phyloP scores from a whole-genome alignment of 495 filamentous ascomycete genomes.

The Aspergillus steynii region DNA sequence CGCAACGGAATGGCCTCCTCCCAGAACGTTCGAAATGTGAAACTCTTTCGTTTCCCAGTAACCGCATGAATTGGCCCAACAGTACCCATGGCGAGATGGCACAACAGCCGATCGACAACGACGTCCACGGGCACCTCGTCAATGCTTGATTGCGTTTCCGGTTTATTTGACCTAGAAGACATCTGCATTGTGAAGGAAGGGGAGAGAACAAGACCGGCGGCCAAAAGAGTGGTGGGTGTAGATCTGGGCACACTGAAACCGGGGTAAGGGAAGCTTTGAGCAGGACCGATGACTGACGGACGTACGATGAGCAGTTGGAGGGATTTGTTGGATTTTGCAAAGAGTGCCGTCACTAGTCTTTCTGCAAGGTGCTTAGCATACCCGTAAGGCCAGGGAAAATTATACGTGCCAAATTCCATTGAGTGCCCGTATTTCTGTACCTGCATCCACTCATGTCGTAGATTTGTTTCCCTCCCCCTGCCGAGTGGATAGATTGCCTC shows the following conservation, averaged over 20 bases:
- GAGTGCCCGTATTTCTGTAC: constrained; percentile 7
- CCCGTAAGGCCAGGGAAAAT: constrained; percentile 24
- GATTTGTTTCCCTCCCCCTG: neutral
- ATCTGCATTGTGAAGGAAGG: neutral
- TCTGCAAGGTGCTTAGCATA: constrained; percentile 28
- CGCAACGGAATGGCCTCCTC: constrained; percentile 10
- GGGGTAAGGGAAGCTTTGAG: constrained; percentile 17
- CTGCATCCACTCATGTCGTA: constrained; percentile 6
- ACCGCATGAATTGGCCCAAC: constrained; percentile 20
- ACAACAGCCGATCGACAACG: constrained; percentile 21
- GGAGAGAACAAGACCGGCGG: constrained; percentile 4
- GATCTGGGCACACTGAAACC: constrained; percentile 12
- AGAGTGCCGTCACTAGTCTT: constrained; percentile 13
- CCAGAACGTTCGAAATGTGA: neutral
- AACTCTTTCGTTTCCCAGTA: constrained; percentile 7
- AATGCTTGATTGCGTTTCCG: constrained; percentile 1
- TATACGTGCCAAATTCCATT: constrained; percentile 8
- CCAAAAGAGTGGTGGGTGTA: constrained; percentile 3
- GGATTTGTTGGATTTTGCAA: neutral
- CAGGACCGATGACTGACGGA: constrained; percentile 22
- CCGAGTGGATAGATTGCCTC: constrained; percentile 10
- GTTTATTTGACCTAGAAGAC: constrained; percentile 1
- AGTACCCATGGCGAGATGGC: constrained; percentile 13
- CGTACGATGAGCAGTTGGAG: constrained; percentile 20
- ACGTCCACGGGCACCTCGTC: constrained; percentile 26